These are phyloP conservation scores for Neopestalotiopsis clavispora DNA, from an alignment of 2,329 filamentous ascomycete genomes.

Conservation along the genomic window DNA sequence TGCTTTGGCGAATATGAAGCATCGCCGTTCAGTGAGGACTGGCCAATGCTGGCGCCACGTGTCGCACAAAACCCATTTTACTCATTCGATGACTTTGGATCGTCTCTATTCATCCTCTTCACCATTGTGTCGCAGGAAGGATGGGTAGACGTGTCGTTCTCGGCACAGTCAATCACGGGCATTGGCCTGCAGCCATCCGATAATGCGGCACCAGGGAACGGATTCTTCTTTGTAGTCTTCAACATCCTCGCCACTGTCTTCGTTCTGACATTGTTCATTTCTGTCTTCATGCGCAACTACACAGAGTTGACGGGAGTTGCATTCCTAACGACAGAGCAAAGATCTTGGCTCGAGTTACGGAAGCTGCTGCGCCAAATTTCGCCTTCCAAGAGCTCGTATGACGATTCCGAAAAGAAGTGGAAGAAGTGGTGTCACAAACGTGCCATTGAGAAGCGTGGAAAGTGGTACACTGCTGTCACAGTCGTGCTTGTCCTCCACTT, in stretches of 20 bases:
- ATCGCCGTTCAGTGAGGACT: constrained; percentile 73
- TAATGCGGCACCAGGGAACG: constrained; percentile 79
- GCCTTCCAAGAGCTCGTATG: constrained; percentile 88
- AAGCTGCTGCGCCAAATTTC: constrained; percentile 93
- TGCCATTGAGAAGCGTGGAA: constrained; percentile 91
- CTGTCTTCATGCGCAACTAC: constrained; percentile 99
- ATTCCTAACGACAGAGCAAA: constrained; percentile 92
- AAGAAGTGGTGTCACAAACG: constrained; percentile 94
- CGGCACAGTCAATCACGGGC: constrained; percentile 81
- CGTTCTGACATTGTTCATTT: constrained; percentile 95
- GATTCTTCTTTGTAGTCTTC: constrained; percentile 93
- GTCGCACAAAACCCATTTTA: constrained; percentile 82
- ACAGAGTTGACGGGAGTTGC: constrained; percentile 98
- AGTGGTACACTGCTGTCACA: constrained; percentile 87
- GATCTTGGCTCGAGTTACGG: constrained; percentile 93
- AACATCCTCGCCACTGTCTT: constrained; percentile 97
- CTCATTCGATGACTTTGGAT: constrained; percentile 94
- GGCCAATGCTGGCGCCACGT: constrained; percentile 83
- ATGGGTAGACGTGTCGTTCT: constrained; percentile 92
- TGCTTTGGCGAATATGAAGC: constrained; percentile 86
- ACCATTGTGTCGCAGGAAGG: constrained; percentile 99
- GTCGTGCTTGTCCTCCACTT: constrained; percentile 81
- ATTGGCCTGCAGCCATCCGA: constrained; percentile 73
- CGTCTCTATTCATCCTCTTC: constrained; percentile 93
- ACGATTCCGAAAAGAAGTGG: constrained; percentile 76